Evolutionary conservation across 768 basidiomycete genomes (phyloP).

Genomic region (Leccinum barrowsii): DNA sequence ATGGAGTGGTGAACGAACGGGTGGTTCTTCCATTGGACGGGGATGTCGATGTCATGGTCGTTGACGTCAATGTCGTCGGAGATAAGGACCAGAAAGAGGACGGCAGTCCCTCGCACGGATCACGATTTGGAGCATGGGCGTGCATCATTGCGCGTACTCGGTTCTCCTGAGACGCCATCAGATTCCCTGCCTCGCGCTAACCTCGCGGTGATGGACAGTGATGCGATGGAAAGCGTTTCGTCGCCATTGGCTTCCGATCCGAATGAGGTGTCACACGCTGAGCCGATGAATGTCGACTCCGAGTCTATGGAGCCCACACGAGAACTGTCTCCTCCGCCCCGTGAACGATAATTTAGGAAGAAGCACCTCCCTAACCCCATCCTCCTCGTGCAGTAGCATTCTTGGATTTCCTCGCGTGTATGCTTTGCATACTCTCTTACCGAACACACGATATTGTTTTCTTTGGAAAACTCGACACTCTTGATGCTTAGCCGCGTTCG

Average conservation of each 20-base stretch:
- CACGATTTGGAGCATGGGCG: not conserved
- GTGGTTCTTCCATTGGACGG: not conserved
- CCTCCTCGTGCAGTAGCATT: too few species aligned
- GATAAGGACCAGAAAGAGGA: not conserved
- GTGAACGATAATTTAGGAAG: too few species aligned
- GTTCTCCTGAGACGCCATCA: constrained; percentile 1
- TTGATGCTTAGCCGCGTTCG: too few species aligned
- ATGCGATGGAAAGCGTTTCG: not conserved
- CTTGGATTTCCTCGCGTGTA: too few species aligned
- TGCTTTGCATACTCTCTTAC: too few species aligned
- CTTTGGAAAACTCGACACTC: too few species aligned
- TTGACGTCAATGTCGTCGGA: constrained; percentile 13
- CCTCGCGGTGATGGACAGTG: not conserved
- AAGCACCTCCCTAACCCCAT: too few species aligned
- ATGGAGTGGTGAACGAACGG: not conserved
- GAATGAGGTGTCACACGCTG: constrained; percentile 6
- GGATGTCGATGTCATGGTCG: constrained; percentile 26
- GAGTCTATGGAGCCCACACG: not conserved
- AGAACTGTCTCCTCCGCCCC: constrained; percentile 23
- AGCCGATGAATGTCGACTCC: constrained; percentile 3
- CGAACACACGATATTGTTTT: too few species aligned
- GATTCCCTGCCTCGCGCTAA: not conserved
- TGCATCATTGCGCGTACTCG: not conserved
- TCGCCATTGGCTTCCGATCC: not conserved
- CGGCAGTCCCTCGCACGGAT: not conserved